Evolutionary conservation across 2,329 filamentous ascomycete genomes (phyloP).

Genomic region (Xylariomycetidae sp.): DNA sequence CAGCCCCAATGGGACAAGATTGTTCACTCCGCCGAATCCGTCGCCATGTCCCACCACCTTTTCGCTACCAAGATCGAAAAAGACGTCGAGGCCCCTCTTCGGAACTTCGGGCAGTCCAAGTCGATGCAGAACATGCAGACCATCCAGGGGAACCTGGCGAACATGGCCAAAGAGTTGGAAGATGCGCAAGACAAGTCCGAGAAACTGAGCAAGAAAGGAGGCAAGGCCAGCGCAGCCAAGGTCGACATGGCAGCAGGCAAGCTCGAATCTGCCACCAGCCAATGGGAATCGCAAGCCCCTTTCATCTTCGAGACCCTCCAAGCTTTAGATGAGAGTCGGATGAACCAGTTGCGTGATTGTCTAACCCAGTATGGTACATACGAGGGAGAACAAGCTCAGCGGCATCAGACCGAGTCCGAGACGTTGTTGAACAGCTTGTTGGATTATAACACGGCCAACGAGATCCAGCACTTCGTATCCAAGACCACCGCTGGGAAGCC

Average conservation of each 20-base stretch:
- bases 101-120: constrained; percentile 65
- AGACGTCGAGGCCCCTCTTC: constrained; percentile 80
- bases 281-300: constrained; percentile 92
- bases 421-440: constrained; percentile 75
- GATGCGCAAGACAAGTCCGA: constrained; percentile 79
- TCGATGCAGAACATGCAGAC: constrained; percentile 77
- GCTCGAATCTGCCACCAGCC: constrained; percentile 70
- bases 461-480: constrained; percentile 68
- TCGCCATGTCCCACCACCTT: constrained; percentile 76
- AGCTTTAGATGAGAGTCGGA: constrained; percentile 77
- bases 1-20: constrained; percentile 87
- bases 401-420: constrained; percentile 67
- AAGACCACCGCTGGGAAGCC: constrained; percentile 38
- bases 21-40: constrained; percentile 67
- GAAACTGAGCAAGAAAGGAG: constrained; percentile 73
- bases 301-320: constrained; percentile 94
- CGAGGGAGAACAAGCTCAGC: constrained; percentile 80
- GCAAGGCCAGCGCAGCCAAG: constrained; percentile 69
- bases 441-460: constrained; percentile 78
- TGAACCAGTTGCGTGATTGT: constrained; percentile 85
- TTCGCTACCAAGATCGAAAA: constrained; percentile 78
- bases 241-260: constrained; percentile 66
- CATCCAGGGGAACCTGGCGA: constrained; percentile 73
- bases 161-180: constrained; percentile 79
- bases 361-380: constrained; percentile 91